Conservation (phyloP, 208 protist species). For the Wallacemonas rigidus region DNA sequence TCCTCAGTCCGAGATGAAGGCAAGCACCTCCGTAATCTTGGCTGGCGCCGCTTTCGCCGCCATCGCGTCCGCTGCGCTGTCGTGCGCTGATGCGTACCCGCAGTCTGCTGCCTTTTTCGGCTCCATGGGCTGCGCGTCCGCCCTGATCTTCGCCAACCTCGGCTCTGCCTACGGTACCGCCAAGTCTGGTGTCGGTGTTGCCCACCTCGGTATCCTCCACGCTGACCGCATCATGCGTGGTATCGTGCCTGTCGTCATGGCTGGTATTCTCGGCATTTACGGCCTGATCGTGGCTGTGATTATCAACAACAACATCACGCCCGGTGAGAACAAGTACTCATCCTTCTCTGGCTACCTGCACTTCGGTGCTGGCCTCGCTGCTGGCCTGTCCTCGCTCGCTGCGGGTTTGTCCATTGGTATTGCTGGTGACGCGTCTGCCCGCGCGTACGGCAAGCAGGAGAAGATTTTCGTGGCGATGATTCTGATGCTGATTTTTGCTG, state of each 20-base stretch:
- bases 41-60: too few species aligned
- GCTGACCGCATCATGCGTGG: conserved; percentile 96
- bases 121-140: conserved; percentile 62
- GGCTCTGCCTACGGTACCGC: conserved; percentile 99
- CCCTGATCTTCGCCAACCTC: conserved; percentile 93
- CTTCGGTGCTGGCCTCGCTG: conserved; percentile 96
- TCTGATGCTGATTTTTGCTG: conserved; percentile 99
- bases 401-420: conserved; percentile 99
- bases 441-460: conserved; percentile 95
- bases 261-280: conserved; percentile 99
- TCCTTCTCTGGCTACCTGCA: conserved; percentile 93
- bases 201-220: conserved; percentile 95
- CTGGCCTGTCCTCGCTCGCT: conserved; percentile 94
- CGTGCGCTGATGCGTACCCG: conserved; percentile 64
- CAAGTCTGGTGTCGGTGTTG: conserved; percentile 97
- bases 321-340: conserved; percentile 69
- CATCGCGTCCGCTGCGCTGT: too few species aligned
- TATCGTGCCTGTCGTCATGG: conserved; percentile 93
- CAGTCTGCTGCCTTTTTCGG: conserved; percentile 82
- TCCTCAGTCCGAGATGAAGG: too few species aligned
- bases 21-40: too few species aligned
- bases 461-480: conserved; percentile 99
- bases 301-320: conserved; percentile 93
- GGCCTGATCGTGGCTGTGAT: conserved; percentile 99
- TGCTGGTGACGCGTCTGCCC: conserved; percentile 96